Base-by-base conservation (phyloP, 2,329 filamentous ascomycete species). In the Sclerotinia borealis region DNA sequence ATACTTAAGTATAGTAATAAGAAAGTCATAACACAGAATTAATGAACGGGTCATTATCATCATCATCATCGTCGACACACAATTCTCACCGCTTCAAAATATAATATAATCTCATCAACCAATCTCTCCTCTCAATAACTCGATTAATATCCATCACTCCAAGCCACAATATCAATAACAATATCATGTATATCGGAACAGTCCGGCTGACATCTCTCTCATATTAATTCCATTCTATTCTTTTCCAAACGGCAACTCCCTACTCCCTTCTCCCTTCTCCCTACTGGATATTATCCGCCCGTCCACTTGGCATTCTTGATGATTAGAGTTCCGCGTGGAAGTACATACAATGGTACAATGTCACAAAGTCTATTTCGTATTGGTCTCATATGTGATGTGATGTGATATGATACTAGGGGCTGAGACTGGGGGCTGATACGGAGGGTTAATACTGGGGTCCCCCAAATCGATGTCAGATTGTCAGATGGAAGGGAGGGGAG, bases 141-240 rank as follows among this genome's bases (percentile, higher is more conserved):
- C n/a, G n/a, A n/a, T n/a, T n/a, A 41, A 39, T 10, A 29, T 39
- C n/a, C 51, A 55, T 41, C 22, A 10, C 2, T n/a, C 27, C 25
- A 55, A 55, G 51, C 51, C 51, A 55, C 34, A n/a, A 55, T 37
- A 39, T 36, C 43, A 49, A n/a, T n/a, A n/a, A n/a, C n/a, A n/a
- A n/a, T n/a, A n/a, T n/a, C n/a, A n/a, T n/a, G n/a, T 59, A 31
- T 49, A n/a, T 60, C 58, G 58, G 58, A 51, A 51, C 58, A 47
- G 47, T 60, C 58, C 58, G 47, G 58, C 58, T 60, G 58, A 60
- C 58, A 51, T 51, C 51, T 51, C 7, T 9, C 5, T 25, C n/a
- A n/a, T n/a, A n/a, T n/a, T n/a, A n/a, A n/a, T n/a, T n/a, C n/a
- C n/a, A n/a, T n/a, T n/a, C n/a, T n/a, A n/a, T n/a, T n/a, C n/a